Base-by-base conservation (phyloP, 768 basidiomycete genomes). In the Lactarius hatsudake region DNA sequence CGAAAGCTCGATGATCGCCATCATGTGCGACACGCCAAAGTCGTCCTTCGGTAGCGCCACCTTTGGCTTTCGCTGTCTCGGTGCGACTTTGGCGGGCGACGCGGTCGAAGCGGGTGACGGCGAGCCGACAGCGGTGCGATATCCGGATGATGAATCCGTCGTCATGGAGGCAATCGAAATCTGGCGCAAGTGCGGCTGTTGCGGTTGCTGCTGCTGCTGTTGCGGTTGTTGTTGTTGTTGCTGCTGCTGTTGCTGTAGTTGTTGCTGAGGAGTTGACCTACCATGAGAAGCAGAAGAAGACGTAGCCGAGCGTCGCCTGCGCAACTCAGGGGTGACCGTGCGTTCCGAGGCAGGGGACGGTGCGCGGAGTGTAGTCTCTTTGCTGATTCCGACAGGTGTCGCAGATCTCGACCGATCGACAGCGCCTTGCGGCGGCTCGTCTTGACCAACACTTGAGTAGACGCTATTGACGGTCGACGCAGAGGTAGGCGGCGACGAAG, bases 11-110 rank as follows among this genome's bases (percentile, higher is more conserved):
- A 97, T 94, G 53, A 96, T 82, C 30, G 92, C 89, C 83, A 97
- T 83, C 92, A 97, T 94, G 61, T 87, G 83, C 9, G 85, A 78
- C 30, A 96, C 79, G 2, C 95, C 95, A 77, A 96, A 96, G 75
- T 96, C 93, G 73, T 96, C 87, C 68, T 82, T 83, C n/a, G 85
- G 85, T 58, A 89, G 76, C 53, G 84, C 74, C 40, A 82, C 80
- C 55, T 77, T 83, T 68, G 71, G 69, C 34, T 80, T 85, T 59
- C 69, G 68, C 23, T 77, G 77, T 51, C 78, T 78, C 1, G 79
- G 74, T 64, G 79, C 82, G 43, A 72, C 62, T 70, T 74, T 30
- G 69, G 18, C 55, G 62, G 60, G 34, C 45, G 69, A 62, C 17
- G 71, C 64, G n/a, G 64, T 36, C 23, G 66, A 42, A 17, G 38